These are phyloP conservation scores for Ceratocystis destructans DNA, from an alignment of 2,329 filamentous ascomycete species.

Conservation along the genomic window DNA sequence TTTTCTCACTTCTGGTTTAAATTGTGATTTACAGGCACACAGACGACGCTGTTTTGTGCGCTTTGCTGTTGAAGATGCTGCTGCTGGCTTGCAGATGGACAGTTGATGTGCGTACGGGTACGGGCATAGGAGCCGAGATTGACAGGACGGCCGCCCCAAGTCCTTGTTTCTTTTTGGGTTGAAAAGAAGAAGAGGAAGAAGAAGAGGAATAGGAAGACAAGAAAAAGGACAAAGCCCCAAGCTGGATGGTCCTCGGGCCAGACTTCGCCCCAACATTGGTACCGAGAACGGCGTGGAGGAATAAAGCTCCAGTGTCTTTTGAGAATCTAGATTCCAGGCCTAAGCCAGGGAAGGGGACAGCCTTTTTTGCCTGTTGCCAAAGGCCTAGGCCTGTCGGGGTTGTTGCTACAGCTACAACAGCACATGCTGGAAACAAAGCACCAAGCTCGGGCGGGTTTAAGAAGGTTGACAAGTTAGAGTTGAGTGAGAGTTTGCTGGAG, in stretches of 20 bases:
- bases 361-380: not conserved
- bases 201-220: not conserved
- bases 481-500: not conserved
- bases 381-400: not conserved
- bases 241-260: not conserved
- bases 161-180: not conserved
- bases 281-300: not conserved
- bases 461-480: not conserved
- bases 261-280: not conserved
- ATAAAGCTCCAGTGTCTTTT: not conserved
- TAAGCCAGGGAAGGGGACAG: not conserved
- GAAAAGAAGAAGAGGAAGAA: not conserved
- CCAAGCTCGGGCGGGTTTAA: not conserved
- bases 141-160: not conserved
- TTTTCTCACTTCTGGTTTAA: not conserved
- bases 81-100: not conserved
- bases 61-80: not conserved
- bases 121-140: conserved; percentile 3
- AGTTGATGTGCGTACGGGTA: not conserved
- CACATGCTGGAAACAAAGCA: not conserved
- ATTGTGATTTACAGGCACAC: conserved; percentile 1
- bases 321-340: not conserved
- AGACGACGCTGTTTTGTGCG: not conserved
- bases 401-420: conserved; percentile 2
- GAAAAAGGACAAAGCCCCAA: no score